Percentiles rank a stretch among this genome's conserved stretches.
phyloP scores from a whole-genome alignment of 129 eudicot species.

The Escallonia rubra region DNA sequence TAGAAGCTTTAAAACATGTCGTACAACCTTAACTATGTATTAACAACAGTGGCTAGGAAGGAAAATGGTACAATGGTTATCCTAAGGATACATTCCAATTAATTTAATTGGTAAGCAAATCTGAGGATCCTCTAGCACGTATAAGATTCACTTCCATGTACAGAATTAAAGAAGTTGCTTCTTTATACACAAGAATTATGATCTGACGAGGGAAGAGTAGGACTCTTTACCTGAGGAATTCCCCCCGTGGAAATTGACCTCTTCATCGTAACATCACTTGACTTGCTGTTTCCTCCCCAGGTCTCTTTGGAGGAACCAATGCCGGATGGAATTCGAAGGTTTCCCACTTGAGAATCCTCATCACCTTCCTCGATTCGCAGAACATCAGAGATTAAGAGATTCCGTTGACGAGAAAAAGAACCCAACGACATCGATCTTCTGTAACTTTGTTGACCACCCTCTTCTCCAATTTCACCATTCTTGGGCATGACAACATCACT shows the following conservation, averaged over 20 bases:
- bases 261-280: slow-evolving; percentile 16
- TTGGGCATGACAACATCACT: slow-evolving; percentile 15
- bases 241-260: slow-evolving; percentile 43
- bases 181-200: slow-evolving; percentile 28
- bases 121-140: too few relatives aligned
- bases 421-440: slow-evolving; percentile 52
- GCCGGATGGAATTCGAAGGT: slow-evolving; percentile 10
- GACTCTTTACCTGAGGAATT: slow-evolving; percentile 32
- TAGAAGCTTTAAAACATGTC: too few relatives aligned
- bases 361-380: slow-evolving; percentile 39
- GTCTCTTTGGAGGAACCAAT: not conserved
- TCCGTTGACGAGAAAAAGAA: slow-evolving; percentile 30
- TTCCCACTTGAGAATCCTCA: slow-evolving; percentile 25
- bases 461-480: slow-evolving; percentile 8
- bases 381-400: slow-evolving; percentile 55
- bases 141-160: too few relatives aligned
- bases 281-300: too few relatives aligned
- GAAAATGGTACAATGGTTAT: too few relatives aligned
- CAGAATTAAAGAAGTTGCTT: slow-evolving; percentile 1
- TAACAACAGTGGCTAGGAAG: too few relatives aligned
- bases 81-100: too few relatives aligned
- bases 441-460: slow-evolving; percentile 14
- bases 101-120: too few relatives aligned
- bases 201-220: slow-evolving; percentile 17
- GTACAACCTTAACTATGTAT: too few relatives aligned